phyloP scores from a whole-genome alignment of 352 stramenopile genomes.

The Poterioochromonas sp. region DNA sequence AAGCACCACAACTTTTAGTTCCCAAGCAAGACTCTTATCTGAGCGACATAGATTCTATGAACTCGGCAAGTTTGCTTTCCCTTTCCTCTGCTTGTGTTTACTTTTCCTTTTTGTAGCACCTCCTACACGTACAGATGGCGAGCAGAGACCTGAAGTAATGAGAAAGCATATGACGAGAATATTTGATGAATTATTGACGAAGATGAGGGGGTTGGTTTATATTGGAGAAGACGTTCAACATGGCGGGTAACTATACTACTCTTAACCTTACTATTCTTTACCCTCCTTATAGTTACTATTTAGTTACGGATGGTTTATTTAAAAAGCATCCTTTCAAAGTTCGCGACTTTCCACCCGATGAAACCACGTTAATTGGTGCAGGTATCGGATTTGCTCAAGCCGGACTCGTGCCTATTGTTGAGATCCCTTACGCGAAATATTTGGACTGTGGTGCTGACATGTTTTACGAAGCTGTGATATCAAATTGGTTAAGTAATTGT shows the following conservation, averaged over 20 bases:
- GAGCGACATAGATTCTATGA: no score
- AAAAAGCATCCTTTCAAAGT: slow-evolving; percentile 47
- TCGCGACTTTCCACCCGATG: slow-evolving; percentile 57
- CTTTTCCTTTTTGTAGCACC: background rate
- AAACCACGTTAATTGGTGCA: slow-evolving; percentile 59
- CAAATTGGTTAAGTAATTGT: slow-evolving; percentile 54
- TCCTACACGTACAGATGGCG: background rate
- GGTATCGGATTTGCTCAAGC: slow-evolving; percentile 57
- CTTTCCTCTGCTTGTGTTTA: background rate
- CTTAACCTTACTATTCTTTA: slow-evolving; percentile 18
- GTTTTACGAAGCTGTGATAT: slow-evolving; percentile 59
- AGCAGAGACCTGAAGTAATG: slow-evolving; percentile 54
- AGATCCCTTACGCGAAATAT: slow-evolving; percentile 69
- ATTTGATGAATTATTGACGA: slow-evolving; percentile 50
- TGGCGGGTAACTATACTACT: no score
- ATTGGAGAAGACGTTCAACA: slow-evolving; percentile 62
- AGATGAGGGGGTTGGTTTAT: slow-evolving; percentile 52
- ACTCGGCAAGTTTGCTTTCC: no score
- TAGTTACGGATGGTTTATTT: slow-evolving; percentile 56
- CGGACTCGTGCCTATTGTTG: slow-evolving; percentile 58
- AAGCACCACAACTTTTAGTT: slow-evolving; percentile 47
- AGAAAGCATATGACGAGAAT: slow-evolving; percentile 59
- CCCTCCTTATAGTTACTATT: slow-evolving; percentile 50
- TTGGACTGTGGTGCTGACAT: slow-evolving; percentile 63
- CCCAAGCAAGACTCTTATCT: no score